Base-by-base conservation (phyloP, 1,139 yeast genomes). In the Wickerhamomyces sp. region DNA sequence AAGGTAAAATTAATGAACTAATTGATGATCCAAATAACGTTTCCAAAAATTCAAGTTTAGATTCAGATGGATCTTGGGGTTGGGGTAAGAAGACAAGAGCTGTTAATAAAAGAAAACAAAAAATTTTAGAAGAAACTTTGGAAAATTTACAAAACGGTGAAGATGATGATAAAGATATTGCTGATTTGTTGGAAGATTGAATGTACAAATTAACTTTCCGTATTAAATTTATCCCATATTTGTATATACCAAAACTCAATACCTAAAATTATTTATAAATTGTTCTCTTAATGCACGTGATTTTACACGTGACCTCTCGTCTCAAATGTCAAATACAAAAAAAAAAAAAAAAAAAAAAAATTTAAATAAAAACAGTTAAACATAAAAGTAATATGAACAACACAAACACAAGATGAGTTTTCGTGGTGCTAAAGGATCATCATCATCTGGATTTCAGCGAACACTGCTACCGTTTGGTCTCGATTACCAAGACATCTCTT, bases 61-160 rank as follows among this genome's bases (percentile, higher is more conserved):
- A 69, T 48, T n/a, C n/a, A n/a, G 72, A 76, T 30, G 55, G 64
- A 30, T 53, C 68, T 8, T 81, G 82, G 64, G 89, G 91, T 16
- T 82, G 88, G 87, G 91, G 91, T 38, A 82, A 81, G 55, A 70
- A 71, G 52, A 81, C 89, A 9, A 72, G 88, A 61, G 65, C 67
- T 46, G 66, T 59, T 32, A 76, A 73, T 31, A 72, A 74, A 59
- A 62, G 65, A 40, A 78, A 78, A 46, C 72, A 77, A 49, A 64
- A 70, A 31, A 46, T 69, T 16, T 64, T 81, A 32, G 75, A 76
- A 46, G 69, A 72, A 34, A 58, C 66, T 16, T 58, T 66, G 25
- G 70, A 63, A 34, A 67, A 64, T 38, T 56, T 71, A 39, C 64
- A 68, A 51, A 41, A 59, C 14, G 64, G 59, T n/a, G 72, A 66